Percentiles rank a stretch among this genome's conserved stretches.
Evolutionary conservation across 768 basidiomycete species (phyloP).

Genomic region (Hortiboletus flavorubellus): DNA sequence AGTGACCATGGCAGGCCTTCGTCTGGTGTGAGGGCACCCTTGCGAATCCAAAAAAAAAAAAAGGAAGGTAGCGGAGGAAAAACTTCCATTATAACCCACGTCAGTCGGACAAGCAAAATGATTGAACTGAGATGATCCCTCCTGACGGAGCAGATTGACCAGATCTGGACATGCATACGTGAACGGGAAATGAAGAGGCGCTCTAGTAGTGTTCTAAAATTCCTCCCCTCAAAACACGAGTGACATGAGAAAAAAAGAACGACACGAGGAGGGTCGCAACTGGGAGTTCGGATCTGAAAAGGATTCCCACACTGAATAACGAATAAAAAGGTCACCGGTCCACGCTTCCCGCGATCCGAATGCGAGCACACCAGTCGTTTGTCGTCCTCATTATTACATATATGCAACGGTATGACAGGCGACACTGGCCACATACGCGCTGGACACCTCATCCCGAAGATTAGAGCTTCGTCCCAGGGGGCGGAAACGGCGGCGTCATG

Average conservation of each 20-base stretch:
- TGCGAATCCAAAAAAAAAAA: neutral
- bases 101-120: neutral
- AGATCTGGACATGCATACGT: conserved; percentile 1
- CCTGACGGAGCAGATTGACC: neutral
- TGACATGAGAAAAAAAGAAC: conserved; percentile 18
- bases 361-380: neutral
- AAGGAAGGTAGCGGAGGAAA: neutral
- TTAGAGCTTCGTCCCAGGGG: conserved; percentile 33
- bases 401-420: conserved; percentile 8
- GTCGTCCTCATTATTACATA: conserved; percentile 20
- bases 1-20: too few species aligned
- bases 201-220: too few species aligned
- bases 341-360: conserved; percentile 11
- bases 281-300: neutral
- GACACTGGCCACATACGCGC: neutral
- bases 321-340: neutral
- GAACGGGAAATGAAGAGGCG: neutral
- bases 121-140: conserved; percentile 9
- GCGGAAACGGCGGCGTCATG: conserved; percentile 29
- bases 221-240: neutral
- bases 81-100: neutral
- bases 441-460: neutral
- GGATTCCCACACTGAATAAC: neutral
- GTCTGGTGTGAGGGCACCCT: too few species aligned
- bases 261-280: too few species aligned